Evolutionary conservation across 257 asterid genomes (phyloP), one percentile per base, ranked within the genome.

Genomic region (Cynanchum wilfordii): DNA sequence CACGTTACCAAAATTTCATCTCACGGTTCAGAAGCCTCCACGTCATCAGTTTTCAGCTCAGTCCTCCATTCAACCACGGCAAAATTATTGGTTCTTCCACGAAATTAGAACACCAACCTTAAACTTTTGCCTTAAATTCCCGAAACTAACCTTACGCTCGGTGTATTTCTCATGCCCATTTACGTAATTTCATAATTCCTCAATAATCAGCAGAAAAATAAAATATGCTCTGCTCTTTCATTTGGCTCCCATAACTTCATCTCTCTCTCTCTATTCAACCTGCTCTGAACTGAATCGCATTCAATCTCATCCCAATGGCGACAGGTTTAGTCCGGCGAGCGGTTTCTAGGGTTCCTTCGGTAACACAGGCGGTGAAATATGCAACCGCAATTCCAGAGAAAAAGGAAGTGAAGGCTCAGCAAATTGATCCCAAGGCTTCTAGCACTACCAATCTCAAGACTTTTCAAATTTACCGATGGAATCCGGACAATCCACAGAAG

Each of bases 381-480:
- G 38, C 84, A 2, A 5, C 84, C 4, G 56, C 36, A 29, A 80
- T 93, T 13, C 71, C 86, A 9, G 88, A 87, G 68, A 85, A 95
- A 17, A 78, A 97, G 63, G 97, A 85, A 76, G 85, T 88, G 29
- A 71, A 86, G 71, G 87, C 91, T 8, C 94, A 84, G 12, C 70
- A 70, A 74, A 73, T 45, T 71, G 91, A 91, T 50, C 78, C 81
- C 30, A 69, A 77, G 75, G 79, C 86, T 57, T 80, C 68, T 22
- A 33, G 79, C 50, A 42, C 38, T 68, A 55, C 77, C 33, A 65
- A 77, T 50, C 82, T 90, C 36, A 88, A 93, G 76, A 88, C 93
- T 67, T 90, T 93, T 85, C 98, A 93, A 89, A 90, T 93, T 85
- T 93, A 93, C 88, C 87, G 98, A 69, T 93, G 98, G 98, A 93